Conservation (phyloP, 2,329 filamentous ascomycete genomes). For the Blastomyces gilchristii region DNA sequence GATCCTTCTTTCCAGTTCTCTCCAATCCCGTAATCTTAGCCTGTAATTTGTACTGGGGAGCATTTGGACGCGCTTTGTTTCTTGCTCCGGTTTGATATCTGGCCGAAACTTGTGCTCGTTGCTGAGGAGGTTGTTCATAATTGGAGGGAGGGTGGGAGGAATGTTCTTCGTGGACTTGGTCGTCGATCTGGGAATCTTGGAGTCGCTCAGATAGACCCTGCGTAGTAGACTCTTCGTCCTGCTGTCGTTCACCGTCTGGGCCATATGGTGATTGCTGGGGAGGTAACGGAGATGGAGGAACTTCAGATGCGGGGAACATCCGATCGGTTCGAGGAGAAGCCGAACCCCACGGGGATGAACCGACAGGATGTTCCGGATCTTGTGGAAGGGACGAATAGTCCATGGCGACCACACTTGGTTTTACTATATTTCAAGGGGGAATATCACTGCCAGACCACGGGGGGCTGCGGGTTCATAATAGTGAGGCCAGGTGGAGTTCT, state of each 20-base stretch:
- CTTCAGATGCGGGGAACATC: conserved; percentile 31
- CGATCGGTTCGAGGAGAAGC: conserved; percentile 46
- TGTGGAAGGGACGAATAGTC: conserved; percentile 53
- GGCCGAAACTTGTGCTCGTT: conserved; percentile 35
- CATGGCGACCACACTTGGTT: conserved; percentile 37
- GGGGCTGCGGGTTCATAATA: background rate
- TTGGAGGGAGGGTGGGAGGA: conserved; percentile 27
- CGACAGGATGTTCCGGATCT: conserved; percentile 49
- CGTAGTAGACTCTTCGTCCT: conserved; percentile 14
- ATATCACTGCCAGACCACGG: background rate
- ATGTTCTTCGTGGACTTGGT: conserved; percentile 23
- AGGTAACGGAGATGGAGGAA: conserved; percentile 34
- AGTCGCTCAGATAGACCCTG: conserved; percentile 36
- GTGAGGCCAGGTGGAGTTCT: background rate
- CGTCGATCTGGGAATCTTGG: conserved; percentile 32
- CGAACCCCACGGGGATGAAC: conserved; percentile 54
- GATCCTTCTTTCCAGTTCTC: conserved; percentile 88
- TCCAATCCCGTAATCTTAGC: conserved; percentile 92
- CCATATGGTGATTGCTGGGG: conserved; percentile 28
- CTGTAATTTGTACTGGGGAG: conserved; percentile 73
- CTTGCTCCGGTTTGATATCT: conserved; percentile 39
- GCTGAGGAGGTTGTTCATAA: conserved; percentile 20
- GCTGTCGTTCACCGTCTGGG: conserved; percentile 16
- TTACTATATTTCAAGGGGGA: background rate
- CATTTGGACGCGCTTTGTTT: conserved; percentile 36